Conservation (phyloP, 768 basidiomycete species). For the Melanogaster broomeanus region DNA sequence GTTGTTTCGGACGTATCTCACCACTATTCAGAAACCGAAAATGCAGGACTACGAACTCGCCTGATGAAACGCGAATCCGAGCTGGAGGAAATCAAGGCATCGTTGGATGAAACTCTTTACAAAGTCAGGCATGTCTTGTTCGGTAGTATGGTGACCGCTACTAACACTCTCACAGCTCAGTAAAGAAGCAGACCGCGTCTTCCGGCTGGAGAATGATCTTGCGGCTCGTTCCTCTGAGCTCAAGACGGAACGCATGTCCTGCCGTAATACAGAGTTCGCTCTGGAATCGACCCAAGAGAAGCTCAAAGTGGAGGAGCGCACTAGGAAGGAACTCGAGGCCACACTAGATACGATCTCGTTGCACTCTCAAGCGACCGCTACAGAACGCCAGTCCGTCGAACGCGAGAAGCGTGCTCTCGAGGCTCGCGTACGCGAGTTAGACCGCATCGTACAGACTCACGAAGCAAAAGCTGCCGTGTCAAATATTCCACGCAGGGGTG, state of each 20-base stretch:
- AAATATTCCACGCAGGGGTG: slow-evolving; percentile 34
- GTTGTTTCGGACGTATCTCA: slow-evolving; percentile 2
- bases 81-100: slow-evolving; percentile 32
- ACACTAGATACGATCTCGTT: slow-evolving; percentile 56
- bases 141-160: neutral
- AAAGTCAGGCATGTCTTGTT: slow-evolving; percentile 31
- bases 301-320: slow-evolving; percentile 50
- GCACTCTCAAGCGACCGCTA: slow-evolving; percentile 48
- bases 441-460: slow-evolving; percentile 41
- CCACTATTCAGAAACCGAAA: slow-evolving; percentile 33
- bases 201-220: slow-evolving; percentile 55
- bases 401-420: slow-evolving; percentile 61
- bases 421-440: slow-evolving; percentile 58
- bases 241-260: slow-evolving; percentile 51
- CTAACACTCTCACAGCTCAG: slow-evolving; percentile 45
- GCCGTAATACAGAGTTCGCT: slow-evolving; percentile 53
- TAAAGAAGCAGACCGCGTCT: slow-evolving; percentile 54
- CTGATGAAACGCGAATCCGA: slow-evolving; percentile 40
- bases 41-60: slow-evolving; percentile 34
- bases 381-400: slow-evolving; percentile 48
- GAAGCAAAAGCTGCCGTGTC: slow-evolving; percentile 31
- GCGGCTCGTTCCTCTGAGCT: slow-evolving; percentile 54
- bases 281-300: slow-evolving; percentile 50
- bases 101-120: slow-evolving; percentile 36
- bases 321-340: slow-evolving; percentile 54